Evolutionary conservation across 2,329 filamentous ascomycete species (phyloP), one percentile per base, ranked within the genome.

Genomic region (Xylaria sp.): DNA sequence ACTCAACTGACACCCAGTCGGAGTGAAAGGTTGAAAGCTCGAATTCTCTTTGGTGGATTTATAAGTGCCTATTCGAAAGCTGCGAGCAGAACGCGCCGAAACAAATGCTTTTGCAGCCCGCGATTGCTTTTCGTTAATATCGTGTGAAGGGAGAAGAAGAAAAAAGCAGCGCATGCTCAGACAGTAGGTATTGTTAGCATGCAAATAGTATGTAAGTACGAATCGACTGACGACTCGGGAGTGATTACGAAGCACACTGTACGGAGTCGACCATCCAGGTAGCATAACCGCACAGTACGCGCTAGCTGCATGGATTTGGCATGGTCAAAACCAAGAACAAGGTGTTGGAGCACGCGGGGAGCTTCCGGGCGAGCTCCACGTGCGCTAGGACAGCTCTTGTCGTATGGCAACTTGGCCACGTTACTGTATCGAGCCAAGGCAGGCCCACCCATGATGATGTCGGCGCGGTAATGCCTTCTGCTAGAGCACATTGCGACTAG

Each of bases 321-420:
- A 69, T 58, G 59, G 68, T 52, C 25, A 52, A 68, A 66, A 65
- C 69, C 66, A 67, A 66, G 66, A 71, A 61, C 68, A 69, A 62
- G 70, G 63, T 65, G 32, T 60, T 69, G 69, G 71, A 60, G 66
- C 52, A 63, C 70, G 65, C 71, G 71, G 69, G 71, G 68, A 62
- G 65, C 71, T 71, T 73, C 69, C 69, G 69, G 66, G 23, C 20
- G 32, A 46, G 63, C 63, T 70, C 69, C 69, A 71, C 69, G 71
- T 72, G 71, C 57, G 55, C 64, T 73, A 67, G 69, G 68, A 61
- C 46, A 70, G 58, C 63, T 66, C 55, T 57, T 25, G 61, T 63
- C 59, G 54, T 66, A 66, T 71, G 50, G 59, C 60, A 39, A 57
- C 23, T 23, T 55, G 18, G 44, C 48, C 55, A 46, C 32, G 39